Evolutionary conservation across 192 early-diverging fungal genomes (phyloP), one percentile per base, ranked within the genome.

Genomic region (Coemansia sp.): DNA sequence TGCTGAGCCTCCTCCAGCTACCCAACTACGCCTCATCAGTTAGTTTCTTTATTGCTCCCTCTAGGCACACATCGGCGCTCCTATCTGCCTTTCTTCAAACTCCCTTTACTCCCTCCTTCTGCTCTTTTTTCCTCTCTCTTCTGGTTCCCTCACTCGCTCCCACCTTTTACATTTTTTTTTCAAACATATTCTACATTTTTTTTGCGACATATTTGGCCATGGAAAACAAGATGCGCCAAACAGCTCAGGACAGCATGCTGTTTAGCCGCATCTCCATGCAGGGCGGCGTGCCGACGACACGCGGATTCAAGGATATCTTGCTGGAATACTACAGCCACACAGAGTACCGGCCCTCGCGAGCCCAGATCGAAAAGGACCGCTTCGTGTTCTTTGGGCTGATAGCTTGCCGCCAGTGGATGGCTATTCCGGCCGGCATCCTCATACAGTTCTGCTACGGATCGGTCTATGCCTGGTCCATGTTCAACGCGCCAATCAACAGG

Each of bases 391-490:
- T 78, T 56, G 82, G 82, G 9, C 69, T 74, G 11, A n/a, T 89
- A 35, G 79, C 71, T 24, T 87, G 83, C 42, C 77, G 54, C 24
- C 87, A 79, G 38, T 88, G 87, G 88, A 72, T 83, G 61, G 77
- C 83, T 46, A 65, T 89, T 17, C 87, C 86, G 0, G 88, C 86
- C 1, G 86, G 85, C 1, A 74, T 88, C 15, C 75, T 84, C 22
- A 86, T 86, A 53, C 88, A 88, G 73, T 85, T 86, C 58, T 87
- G 85, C 63, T 86, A 83, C 45, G 88, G 88, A 10, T 87, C 88
- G 2, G 70, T 89, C 3, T 89, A 89, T 38, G 87, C 88, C 1
- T 89, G 87, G 87, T 88, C 86, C 4, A 84, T 88, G 32, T 88
- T 87, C 68, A 88, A 89, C 68, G 75, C 60, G 6, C 76, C 86